Evolutionary conservation across 169 alveolate genomes (phyloP).

Genomic region (Plasmodium knowlesi): DNA sequence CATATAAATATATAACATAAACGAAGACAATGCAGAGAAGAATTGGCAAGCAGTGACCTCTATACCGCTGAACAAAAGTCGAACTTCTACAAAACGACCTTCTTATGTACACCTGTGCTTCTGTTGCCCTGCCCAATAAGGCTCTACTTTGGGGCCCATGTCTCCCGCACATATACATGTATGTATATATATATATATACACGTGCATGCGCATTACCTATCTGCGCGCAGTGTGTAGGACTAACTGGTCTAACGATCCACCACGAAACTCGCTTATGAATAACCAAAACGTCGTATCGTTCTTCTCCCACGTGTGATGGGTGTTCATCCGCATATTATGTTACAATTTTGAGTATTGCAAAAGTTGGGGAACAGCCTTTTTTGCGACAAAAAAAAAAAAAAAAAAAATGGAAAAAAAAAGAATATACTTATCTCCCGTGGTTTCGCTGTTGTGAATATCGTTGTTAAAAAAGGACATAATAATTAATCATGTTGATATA

Average conservation of each 20-base stretch:
- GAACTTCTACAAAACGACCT: neutral
- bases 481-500: neutral
- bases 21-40: neutral
- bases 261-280: neutral
- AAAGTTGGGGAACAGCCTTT: neutral
- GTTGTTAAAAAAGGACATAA: neutral
- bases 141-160: neutral
- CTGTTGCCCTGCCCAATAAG: neutral
- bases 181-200: neutral
- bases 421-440: neutral
- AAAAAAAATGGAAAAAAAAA: neutral
- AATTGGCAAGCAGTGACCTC: neutral
- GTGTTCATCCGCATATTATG: neutral
- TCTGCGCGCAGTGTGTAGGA: neutral
- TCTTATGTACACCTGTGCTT: neutral
- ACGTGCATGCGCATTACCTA: neutral
- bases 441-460: neutral
- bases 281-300: neutral
- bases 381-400: neutral
- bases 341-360: neutral
- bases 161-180: neutral
- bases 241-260: neutral
- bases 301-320: neutral
- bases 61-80: neutral
- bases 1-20: neutral